Evolutionary conservation across 441 rosid genomes (phyloP).

Genomic region (Populus hybrid): DNA sequence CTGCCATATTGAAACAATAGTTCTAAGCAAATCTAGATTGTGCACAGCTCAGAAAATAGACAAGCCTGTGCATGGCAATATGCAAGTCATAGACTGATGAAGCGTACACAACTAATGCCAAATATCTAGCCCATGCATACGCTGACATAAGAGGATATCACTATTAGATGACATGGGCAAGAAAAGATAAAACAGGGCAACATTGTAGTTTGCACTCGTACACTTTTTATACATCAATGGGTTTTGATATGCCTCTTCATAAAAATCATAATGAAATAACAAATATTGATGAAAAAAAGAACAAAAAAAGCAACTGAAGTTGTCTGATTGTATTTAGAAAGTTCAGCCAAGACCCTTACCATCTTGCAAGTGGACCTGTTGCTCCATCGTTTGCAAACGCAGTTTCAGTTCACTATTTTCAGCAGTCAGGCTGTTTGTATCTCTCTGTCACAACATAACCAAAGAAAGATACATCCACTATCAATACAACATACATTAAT

Average conservation of each 20-base stretch:
- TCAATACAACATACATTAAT: neutral
- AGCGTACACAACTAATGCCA: neutral
- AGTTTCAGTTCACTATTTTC: slow-evolving; percentile 93
- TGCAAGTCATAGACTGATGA: neutral
- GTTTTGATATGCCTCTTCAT: neutral
- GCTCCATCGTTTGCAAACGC: slow-evolving; percentile 96
- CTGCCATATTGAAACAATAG: neutral
- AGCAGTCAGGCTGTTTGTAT: slow-evolving; percentile 84
- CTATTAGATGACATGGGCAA: neutral
- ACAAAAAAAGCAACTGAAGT: neutral
- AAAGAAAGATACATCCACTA: slow-evolving; percentile 11
- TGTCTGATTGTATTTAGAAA: slow-evolving; percentile 2
- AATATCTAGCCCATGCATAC: neutral
- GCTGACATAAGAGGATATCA: neutral
- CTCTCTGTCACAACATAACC: slow-evolving; percentile 60
- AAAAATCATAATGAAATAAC: neutral
- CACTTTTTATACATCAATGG: neutral
- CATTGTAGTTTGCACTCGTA: neutral
- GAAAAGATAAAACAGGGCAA: neutral
- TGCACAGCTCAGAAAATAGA: too few species aligned
- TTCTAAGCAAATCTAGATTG: neutral
- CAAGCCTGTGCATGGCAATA: neutral
- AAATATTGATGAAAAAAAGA: neutral
- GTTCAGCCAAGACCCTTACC: slow-evolving; percentile 48
- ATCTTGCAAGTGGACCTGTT: slow-evolving; percentile 95